phyloP scores from a whole-genome alignment of 1,139 yeast genomes.

The Suhomyces ambrosiae region DNA sequence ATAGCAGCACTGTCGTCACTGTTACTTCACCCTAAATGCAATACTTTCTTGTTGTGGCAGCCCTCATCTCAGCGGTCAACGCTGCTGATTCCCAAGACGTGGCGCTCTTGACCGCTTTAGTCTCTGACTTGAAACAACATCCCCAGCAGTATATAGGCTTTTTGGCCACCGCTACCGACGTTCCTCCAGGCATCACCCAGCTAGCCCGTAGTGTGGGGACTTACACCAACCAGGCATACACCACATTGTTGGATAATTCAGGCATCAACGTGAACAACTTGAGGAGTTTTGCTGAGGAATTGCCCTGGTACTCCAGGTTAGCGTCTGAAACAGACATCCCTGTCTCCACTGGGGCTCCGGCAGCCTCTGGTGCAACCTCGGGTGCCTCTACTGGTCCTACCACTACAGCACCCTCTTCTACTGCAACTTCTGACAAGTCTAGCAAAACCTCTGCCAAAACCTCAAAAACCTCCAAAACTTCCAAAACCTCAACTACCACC shows the following conservation, averaged over 20 bases:
- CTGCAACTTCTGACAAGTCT: constrained; percentile 5
- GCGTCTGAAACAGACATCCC: constrained; percentile 19
- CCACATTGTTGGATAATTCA: constrained; percentile 38
- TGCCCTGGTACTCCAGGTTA: constrained; percentile 48
- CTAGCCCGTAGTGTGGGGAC: constrained; percentile 43
- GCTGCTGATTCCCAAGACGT: constrained; percentile 35
- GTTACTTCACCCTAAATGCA: too few species aligned
- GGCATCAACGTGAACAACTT: constrained; percentile 26
- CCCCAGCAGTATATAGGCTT: constrained; percentile 29
- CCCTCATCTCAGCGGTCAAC: constrained; percentile 18
- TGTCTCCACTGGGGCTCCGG: constrained; percentile 11
- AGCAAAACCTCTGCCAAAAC: constrained; percentile 6
- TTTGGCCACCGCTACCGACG: constrained; percentile 34
- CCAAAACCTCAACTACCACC: constrained; percentile 6
- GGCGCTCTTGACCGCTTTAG: constrained; percentile 43
- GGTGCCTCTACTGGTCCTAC: constrained; percentile 9
- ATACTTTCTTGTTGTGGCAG: constrained; percentile 1
- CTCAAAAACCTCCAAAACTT: constrained; percentile 3
- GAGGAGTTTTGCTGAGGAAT: constrained; percentile 38
- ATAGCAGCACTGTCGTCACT: too few species aligned
- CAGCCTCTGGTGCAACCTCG: constrained; percentile 6
- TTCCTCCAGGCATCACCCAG: constrained; percentile 38
- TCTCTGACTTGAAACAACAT: constrained; percentile 35
- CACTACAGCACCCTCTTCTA: constrained; percentile 5
- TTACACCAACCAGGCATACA: constrained; percentile 43